Evolutionary conservation across 306 rosid genomes (phyloP).

Genomic region (Cicer yamashitae): DNA sequence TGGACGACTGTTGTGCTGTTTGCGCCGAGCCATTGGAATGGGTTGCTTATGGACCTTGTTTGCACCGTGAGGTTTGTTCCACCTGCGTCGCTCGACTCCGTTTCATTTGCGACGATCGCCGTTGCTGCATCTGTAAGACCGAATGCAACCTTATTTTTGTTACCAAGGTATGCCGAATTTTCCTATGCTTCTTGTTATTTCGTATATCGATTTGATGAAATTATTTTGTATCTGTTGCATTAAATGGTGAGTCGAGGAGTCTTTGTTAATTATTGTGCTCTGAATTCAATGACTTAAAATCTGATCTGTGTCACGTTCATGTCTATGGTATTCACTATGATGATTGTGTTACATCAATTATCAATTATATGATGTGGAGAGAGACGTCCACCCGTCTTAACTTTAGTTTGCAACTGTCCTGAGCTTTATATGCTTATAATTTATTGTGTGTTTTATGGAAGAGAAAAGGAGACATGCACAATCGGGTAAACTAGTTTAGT

Average conservation of each 20-base stretch:
- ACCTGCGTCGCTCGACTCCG: constrained; percentile 97
- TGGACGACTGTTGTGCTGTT: constrained; percentile 97
- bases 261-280: background rate
- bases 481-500: too few species aligned
- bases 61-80: constrained; percentile 94
- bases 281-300: background rate
- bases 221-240: background rate
- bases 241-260: background rate
- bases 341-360: background rate
- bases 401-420: background rate
- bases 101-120: constrained; percentile 84
- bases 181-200: background rate
- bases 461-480: too few species aligned
- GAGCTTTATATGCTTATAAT: background rate
- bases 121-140: constrained; percentile 92
- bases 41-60: constrained; percentile 95
- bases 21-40: constrained; percentile 93
- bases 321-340: background rate
- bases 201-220: background rate
- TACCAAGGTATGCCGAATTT: constrained; percentile 65
- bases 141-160: constrained; percentile 68
- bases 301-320: background rate
- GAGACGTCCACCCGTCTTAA: background rate
- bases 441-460: too few species aligned
- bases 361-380: background rate